These are phyloP conservation scores for Smittium culicis DNA, from an alignment of 371 early-diverging fungal genomes.

Conservation along the genomic window DNA sequence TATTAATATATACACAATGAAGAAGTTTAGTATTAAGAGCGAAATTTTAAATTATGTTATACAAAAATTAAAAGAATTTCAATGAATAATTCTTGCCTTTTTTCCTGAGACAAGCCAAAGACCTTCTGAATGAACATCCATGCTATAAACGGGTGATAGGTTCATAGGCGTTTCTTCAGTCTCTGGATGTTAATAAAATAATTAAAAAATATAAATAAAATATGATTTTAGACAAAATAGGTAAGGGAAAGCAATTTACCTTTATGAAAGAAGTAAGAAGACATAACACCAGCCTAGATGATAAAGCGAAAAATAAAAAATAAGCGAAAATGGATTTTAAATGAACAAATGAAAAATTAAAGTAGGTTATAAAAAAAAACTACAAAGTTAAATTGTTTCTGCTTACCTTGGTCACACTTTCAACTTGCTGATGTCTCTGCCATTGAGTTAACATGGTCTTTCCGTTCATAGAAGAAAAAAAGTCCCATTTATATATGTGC, in stretches of 20 bases:
- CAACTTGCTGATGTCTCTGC: conserved; percentile 72
- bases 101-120: conserved; percentile 67
- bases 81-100: conserved; percentile 35
- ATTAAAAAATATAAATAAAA: neutral
- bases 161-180: conserved; percentile 3
- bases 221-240: conserved; percentile 7
- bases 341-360: neutral
- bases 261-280: conserved; percentile 87
- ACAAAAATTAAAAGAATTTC: no score
- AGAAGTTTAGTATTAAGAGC: no score
- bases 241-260: conserved; percentile 30
- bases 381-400: neutral
- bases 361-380: neutral
- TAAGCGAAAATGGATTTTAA: conserved; percentile 4
- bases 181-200: neutral
- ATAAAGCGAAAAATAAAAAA: conserved; percentile 24
- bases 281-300: conserved; percentile 51
- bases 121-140: conserved; percentile 85
- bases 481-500: conserved; percentile 84
- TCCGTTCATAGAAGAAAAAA: conserved; percentile 72
- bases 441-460: conserved; percentile 61
- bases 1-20: no score
- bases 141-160: conserved; percentile 76
- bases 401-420: conserved; percentile 59
- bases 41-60: no score